Evolutionary conservation across 2,329 filamentous ascomycete species (phyloP).

Genomic region (Paradendryphiella salina): DNA sequence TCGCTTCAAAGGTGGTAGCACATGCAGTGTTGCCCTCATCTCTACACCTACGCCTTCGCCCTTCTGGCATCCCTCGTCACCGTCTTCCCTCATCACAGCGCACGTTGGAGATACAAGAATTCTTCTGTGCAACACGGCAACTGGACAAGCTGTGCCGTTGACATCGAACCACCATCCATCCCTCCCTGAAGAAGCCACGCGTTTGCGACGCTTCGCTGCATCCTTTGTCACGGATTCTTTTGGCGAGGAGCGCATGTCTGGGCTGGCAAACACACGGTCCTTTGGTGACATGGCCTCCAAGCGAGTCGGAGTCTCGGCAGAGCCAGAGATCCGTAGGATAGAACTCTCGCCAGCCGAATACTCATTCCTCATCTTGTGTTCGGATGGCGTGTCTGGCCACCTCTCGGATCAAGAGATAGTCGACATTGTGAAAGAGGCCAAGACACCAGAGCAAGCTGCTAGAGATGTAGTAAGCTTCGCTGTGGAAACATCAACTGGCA

Average conservation of each 20-base stretch:
- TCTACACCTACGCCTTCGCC: conserved; percentile 89
- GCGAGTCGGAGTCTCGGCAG: conserved; percentile 88
- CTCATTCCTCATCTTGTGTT: conserved; percentile 84
- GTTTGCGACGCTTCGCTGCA: conserved; percentile 82
- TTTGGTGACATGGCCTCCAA: conserved; percentile 94
- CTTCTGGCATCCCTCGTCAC: conserved; percentile 90
- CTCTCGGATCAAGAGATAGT: conserved; percentile 93
- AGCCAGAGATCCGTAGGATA: conserved; percentile 81
- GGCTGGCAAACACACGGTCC: conserved; percentile 88
- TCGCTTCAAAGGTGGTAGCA: conserved; percentile 92
- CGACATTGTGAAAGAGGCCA: conserved; percentile 91
- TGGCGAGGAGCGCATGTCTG: conserved; percentile 92
- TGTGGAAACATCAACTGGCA: conserved; percentile 71
- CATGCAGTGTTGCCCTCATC: conserved; percentile 84
- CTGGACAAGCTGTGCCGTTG: conserved; percentile 76
- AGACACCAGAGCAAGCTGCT: conserved; percentile 84
- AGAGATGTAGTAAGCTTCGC: conserved; percentile 81
- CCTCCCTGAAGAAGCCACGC: conserved; percentile 78
- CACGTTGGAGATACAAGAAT: conserved; percentile 95
- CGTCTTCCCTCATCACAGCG: conserved; percentile 80
- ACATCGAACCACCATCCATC: conserved; percentile 93
- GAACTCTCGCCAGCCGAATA: conserved; percentile 84
- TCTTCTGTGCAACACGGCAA: conserved; percentile 82
- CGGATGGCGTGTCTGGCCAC: conserved; percentile 84
- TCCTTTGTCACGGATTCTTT: conserved; percentile 94